A percentile compares a stretch with the other conserved stretches of the same genome.
These are phyloP conservation scores for Colletotrichum australisinense DNA, from an alignment of 2,329 filamentous ascomycete species.

Conservation along the genomic window DNA sequence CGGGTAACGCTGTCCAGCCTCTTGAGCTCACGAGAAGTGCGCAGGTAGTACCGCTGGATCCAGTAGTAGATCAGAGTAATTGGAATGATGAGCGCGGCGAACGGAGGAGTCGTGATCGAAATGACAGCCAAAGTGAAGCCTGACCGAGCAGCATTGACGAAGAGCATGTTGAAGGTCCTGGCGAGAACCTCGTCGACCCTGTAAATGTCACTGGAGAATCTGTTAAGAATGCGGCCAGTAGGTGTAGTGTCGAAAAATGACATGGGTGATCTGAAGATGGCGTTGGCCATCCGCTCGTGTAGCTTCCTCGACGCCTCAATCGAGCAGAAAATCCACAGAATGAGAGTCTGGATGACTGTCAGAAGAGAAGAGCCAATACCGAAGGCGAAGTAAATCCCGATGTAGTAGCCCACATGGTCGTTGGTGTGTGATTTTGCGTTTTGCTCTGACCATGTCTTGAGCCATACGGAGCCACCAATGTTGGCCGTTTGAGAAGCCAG, in stretches of 20 bases:
- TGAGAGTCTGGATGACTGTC: constrained; percentile 91
- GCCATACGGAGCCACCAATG: constrained; percentile 89
- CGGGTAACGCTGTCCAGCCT: constrained; percentile 93
- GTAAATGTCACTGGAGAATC: constrained; percentile 90
- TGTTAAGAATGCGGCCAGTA: constrained; percentile 93
- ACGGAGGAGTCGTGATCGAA: constrained; percentile 82
- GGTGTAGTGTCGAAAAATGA: constrained; percentile 98
- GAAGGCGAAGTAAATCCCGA: constrained; percentile 95
- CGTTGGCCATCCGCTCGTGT: constrained; percentile 96
- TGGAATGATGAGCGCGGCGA: constrained; percentile 84
- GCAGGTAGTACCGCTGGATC: constrained; percentile 96
- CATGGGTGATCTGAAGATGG: constrained; percentile 98
- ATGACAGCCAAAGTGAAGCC: constrained; percentile 90
- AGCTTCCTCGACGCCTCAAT: constrained; percentile 98
- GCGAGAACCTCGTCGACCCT: constrained; percentile 92
- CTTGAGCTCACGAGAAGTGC: constrained; percentile 96
- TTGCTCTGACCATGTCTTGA: constrained; percentile 89
- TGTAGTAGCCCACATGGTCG: constrained; percentile 84
- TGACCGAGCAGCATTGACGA: constrained; percentile 79
- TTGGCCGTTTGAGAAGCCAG: constrained; percentile 84
- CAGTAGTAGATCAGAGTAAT: constrained; percentile 85
- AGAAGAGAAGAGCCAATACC: constrained; percentile 87
- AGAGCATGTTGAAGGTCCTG: constrained; percentile 97
- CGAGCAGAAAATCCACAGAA: constrained; percentile 99
- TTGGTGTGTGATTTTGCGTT: constrained; percentile 79